These are phyloP conservation scores for Francoa sonchifolia DNA, from an alignment of 441 rosid genomes.

Conservation along the genomic window DNA sequence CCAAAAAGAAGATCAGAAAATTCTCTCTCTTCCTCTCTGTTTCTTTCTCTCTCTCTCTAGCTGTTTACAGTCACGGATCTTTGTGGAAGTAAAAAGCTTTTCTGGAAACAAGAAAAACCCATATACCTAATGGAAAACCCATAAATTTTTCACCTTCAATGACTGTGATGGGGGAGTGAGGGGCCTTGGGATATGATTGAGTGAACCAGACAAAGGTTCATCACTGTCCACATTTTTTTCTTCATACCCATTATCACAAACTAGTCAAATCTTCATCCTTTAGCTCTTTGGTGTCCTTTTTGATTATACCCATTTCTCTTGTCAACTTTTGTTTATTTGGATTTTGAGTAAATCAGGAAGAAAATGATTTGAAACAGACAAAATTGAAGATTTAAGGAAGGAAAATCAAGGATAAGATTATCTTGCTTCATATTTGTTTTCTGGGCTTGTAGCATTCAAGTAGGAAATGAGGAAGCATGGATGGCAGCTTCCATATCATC, in stretches of 20 bases:
- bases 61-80: constrained; percentile 20
- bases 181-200: constrained; percentile 17
- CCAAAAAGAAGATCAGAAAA: constrained; percentile 18
- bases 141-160: constrained; percentile 9
- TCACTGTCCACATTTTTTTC: constrained; percentile 16
- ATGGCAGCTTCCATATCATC: constrained; percentile 97
- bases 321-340: constrained; percentile 12
- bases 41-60: constrained; percentile 10
- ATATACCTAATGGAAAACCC: constrained; percentile 15
- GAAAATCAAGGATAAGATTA: constrained; percentile 7
- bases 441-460: constrained; percentile 28
- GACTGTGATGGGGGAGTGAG: no score
- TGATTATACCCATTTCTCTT: constrained; percentile 19
- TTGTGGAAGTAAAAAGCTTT: constrained; percentile 19
- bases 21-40: constrained; percentile 11
- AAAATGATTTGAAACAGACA: no score
- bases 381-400: no score
- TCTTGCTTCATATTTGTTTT: constrained; percentile 14
- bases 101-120: constrained; percentile 27
- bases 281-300: constrained; percentile 9
- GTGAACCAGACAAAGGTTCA: constrained; percentile 21
- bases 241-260: constrained; percentile 17
- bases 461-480: constrained; percentile 89
- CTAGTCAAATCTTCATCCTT: constrained; percentile 18
- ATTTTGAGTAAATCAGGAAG: no score